Evolutionary conservation across 768 basidiomycete genomes (phyloP), one percentile per base, ranked within the genome.

Genomic region (Mycena floridula): DNA sequence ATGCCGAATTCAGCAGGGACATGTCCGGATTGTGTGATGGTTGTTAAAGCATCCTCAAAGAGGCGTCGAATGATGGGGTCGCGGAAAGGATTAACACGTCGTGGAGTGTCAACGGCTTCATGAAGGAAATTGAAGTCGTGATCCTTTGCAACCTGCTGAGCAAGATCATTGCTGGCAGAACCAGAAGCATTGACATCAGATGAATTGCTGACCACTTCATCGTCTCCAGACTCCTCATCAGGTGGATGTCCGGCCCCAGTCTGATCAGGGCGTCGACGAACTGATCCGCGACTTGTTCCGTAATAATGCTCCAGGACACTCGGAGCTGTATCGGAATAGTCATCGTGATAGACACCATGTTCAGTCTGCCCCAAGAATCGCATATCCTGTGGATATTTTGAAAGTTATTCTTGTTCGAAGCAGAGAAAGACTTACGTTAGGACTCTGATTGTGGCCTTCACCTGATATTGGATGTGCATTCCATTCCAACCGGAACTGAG

Each of bases 401-500:
- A 21, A 45, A 25, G 7, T 39, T 24, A 7, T 35, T 15, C 3
- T 7, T 15, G 3, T 16, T 25, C 2, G 27, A 25, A 37, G 13
- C 5, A 39, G 13, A 28, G 18, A 30, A 38, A n/a, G 25, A 30
- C 32, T 22, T 44, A 58, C 55, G 11, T 50, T 44, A 4, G 60
- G 60, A 27, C 49, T 54, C 41, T 45, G 39, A 43, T 65, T 50
- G 22, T 59, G 53, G 2, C 50, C 56, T 22, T 26, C 28, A 2
- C 55, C 60, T 4, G 55, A 61, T 9, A 73, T 53, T 0, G 64
- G 59, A 41, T 73, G 66, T 5, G 53, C 26, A 44, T 74, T 76
- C 71, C 72, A 74, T 4, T 64, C 51, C 2, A 47, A 1, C 12
- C 52, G 50, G 45, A 73, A 73, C 7, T 42, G 25, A 0, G 45